Percentiles rank a stretch among this genome's conserved stretches.
These are phyloP conservation scores for California macrophylla DNA, from an alignment of 441 rosid genomes.

Conservation along the genomic window DNA sequence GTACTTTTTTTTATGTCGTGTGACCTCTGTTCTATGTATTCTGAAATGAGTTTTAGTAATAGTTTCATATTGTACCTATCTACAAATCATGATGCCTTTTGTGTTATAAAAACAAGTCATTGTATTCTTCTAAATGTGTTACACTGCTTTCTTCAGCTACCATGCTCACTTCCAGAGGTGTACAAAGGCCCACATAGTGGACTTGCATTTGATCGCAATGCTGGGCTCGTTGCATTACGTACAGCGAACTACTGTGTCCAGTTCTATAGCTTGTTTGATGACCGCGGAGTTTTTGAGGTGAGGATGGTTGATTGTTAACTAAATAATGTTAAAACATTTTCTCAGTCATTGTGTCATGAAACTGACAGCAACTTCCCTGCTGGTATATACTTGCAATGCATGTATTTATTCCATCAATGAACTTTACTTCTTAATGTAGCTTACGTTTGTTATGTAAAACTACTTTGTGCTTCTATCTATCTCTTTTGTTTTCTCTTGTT, in stretches of 20 bases:
- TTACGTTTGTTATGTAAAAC: background rate
- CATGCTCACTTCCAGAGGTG: constrained; percentile 51
- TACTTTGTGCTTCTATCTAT: background rate
- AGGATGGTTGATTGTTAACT: constrained; percentile 9
- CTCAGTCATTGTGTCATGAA: background rate
- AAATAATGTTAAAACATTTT: background rate
- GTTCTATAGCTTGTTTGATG: constrained; percentile 72
- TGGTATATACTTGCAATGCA: background rate
- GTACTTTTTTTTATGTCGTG: background rate
- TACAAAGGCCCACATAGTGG: constrained; percentile 37
- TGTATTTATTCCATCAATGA: background rate
- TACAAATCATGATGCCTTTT: background rate
- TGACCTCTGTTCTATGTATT: background rate
- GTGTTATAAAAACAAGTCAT: background rate
- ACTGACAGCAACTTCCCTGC: background rate
- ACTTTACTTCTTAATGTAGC: background rate
- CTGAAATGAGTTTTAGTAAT: background rate
- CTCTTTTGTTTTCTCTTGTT: background rate
- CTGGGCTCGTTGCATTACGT: constrained; percentile 70
- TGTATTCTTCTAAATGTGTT: constrained; percentile 11
- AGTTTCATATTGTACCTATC: background rate
- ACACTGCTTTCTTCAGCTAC: constrained; percentile 48
- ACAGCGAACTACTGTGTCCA: constrained; percentile 77
- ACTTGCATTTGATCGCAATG: constrained; percentile 53
- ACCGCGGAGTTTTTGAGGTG: constrained; percentile 79